Base-by-base conservation (phyloP, 345 rosid genomes). In the Acer saccharum region DNA sequence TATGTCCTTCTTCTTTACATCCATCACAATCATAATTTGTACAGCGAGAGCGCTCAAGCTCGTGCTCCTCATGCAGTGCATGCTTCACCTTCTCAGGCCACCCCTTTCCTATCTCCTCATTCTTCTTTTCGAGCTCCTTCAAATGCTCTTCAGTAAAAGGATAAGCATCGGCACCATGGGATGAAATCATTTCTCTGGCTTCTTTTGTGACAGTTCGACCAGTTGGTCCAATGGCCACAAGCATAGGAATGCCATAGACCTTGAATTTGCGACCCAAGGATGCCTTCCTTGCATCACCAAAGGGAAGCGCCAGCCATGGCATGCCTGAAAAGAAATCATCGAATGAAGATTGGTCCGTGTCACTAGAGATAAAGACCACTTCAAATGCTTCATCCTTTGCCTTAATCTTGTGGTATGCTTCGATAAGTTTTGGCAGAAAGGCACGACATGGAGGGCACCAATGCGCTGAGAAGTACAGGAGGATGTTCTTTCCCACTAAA, bases 261-360 rank as follows among this genome's bases (percentile, higher is more conserved):
- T 81, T 90, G 82, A 91, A 93, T 76, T 81, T 87, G 48, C 39
- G 62, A 29, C 76, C 78, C 71, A 90, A 77, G 48, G 79, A 81
- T 2, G 78, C 1, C 77, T 86, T 90, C 88, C 94, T 89, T 10
- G 74, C 71, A 79, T 90, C 90, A 55, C 89, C 88, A 58, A 83
- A 93, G 1, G 98, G 94, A 69, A 90, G 94, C 17, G 96, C 91
- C 73, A 91, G 71, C 84, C 96, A 91, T 0, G 97, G 94, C 90
- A 93, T 89, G 66, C 80, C 80, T 13, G 90, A 76, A 76, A 83
- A 86, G 76, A 75, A 89, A 11, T 85, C 87, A 16, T 86, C 80
- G 13, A 88, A 93, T 29, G 91, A 84, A 61, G 84, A 68, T 71
- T 85, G 89, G 74, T 91, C 88, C 0, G 41, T 46, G 77, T 93